Evolutionary conservation across 108 stramenopile genomes (phyloP), one percentile per base, ranked within the genome.

Genomic region (Pseudonitzschia pungens): DNA sequence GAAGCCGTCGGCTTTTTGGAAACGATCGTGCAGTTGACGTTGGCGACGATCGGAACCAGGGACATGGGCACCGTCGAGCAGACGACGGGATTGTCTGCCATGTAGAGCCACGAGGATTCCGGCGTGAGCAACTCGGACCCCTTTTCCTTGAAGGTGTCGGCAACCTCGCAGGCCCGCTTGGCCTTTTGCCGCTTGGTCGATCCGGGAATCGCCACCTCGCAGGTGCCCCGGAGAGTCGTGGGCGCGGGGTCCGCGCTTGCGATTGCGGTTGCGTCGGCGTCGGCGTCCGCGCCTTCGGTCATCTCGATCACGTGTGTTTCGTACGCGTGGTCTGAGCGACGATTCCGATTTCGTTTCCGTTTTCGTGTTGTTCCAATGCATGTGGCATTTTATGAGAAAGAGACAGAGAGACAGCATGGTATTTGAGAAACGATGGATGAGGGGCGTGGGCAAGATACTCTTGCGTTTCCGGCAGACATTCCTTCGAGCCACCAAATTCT

Each of bases 181-280:
- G 77, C 65, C 57, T 78, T 73, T 14, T 67, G 59, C 14, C 53
- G 53, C 32, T 84, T 86, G 26, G 74, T 85, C n/a, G 81, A 86
- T 21, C 85, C 87, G 6, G 87, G 81, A 26, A 88, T 77, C n/a
- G 87, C 87, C 28, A 88, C 81, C 62, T 88, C 87, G 55, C 87
- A 88, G 6, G 87, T 88, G 31, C 79, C 76, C 29, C 27, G 26
- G 15, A 11, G 6, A 22, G 70, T 65, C 69, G 5, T 16, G 33
- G 32, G 21, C 18, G 2, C 18, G 0, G 4, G 0, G 41, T 58
- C 22, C 9, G 20, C 31, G 53, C 86, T 80, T 40, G 78, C 58
- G 41, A 50, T 11, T 4, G 20, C 31, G 53, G 85, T 80, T 40
- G 78, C 58, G 86, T 80, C 52, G 83, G 84, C 22, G 78, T 83